Evolutionary conservation across 2,329 filamentous ascomycete genomes (phyloP), one percentile per base, ranked within the genome.

Genomic region (Monosporascus ibericus): DNA sequence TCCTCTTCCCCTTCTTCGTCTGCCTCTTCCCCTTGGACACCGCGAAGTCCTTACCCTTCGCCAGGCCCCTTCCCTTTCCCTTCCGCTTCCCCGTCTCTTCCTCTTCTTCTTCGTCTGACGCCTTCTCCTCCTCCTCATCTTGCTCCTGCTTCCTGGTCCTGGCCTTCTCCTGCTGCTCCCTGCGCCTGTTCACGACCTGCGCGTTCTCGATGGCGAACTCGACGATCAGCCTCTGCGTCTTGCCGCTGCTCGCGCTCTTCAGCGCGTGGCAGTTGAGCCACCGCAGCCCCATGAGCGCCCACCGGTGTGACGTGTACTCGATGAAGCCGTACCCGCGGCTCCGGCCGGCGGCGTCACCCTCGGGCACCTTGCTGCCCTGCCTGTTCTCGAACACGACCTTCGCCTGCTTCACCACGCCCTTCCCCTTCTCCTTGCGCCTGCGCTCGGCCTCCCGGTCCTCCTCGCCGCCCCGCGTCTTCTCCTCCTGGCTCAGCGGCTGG

Each of bases 191-290:
- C n/a, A 99, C 87, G 1, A 99, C 94, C 65, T 96, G 92, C 1
- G 90, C 92, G 63, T 99, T 99, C 72, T 99, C 94, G 68, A 99
- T 96, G 20, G 94, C 91, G 68, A 99, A 99, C 70, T 99, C 95
- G 38, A 92, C 92, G 65, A 99, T 90, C 49, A 99, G 73, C 14
- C 94, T 81, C 71, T 94, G 92, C 68, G 90, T 92, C 72, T 87
- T 90, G 58, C 94, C 91, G 50, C 80, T 22, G 22, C 17, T 72
- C 24, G 75, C 72, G 57, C 79, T 81, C 63, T 79, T 75, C 18
- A 84, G 61, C 34, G 81, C 73, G 54, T 81, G 86, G 1, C 92
- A 92, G 68, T 99, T 99, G 52, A 99, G 78, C 85, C 90, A 97
- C 47, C 94, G 81, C 57, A 99, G 76, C 24, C 90, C 94, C 90